phyloP scores from a whole-genome alignment of 345 rosid species.

The Syzygium grande region DNA sequence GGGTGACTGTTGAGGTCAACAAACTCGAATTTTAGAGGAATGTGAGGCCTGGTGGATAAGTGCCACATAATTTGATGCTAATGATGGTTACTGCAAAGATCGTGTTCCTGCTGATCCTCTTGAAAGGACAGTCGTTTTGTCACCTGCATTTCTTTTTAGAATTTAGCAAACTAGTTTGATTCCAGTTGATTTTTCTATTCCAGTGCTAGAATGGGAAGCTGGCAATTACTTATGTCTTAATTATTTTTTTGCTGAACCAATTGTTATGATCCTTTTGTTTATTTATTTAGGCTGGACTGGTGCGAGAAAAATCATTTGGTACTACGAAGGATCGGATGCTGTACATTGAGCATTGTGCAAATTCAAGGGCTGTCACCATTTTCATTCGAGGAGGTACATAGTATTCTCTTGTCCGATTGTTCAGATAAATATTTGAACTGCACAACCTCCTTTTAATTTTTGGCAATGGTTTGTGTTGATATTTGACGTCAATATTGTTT shows the following conservation, averaged over 20 bases:
- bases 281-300: constrained; percentile 63
- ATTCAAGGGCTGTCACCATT: constrained; percentile 76
- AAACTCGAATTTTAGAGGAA: not conserved
- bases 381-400: constrained; percentile 87
- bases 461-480: not conserved
- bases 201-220: not conserved
- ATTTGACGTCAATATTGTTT: not conserved
- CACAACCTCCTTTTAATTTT: not conserved
- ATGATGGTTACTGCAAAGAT: not conserved
- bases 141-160: not conserved
- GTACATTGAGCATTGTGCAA: constrained; percentile 73
- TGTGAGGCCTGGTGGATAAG: not conserved
- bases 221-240: not conserved
- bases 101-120: not conserved
- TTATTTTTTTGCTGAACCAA: not conserved
- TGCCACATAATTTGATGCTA: not conserved
- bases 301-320: constrained; percentile 71
- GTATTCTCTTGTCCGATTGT: not conserved
- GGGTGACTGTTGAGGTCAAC: not conserved
- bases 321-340: constrained; percentile 80
- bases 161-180: not conserved
- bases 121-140: not conserved
- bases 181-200: not conserved
- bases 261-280: not conserved
- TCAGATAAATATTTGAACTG: not conserved